These are phyloP conservation scores for Backusella liffmaniae DNA, from an alignment of 192 early-diverging fungal species.

Conservation along the genomic window DNA sequence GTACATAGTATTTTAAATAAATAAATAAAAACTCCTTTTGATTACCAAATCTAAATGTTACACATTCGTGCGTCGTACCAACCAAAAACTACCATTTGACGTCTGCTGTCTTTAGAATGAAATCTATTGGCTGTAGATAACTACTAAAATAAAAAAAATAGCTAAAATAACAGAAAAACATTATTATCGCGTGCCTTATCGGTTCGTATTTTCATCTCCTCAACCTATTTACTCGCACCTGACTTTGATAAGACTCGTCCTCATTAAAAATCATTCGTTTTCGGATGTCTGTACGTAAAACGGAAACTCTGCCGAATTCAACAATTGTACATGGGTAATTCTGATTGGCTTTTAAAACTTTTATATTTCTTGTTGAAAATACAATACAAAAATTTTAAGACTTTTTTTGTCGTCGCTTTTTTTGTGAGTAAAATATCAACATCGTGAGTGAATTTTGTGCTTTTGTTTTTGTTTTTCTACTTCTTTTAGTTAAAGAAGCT, in stretches of 20 bases:
- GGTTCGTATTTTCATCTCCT: neutral
- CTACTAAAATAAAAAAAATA: neutral
- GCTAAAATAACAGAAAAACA: neutral
- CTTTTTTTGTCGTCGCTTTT: neutral
- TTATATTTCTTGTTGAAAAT: neutral
- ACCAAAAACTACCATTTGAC: slow-evolving; percentile 6
- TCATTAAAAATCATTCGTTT: neutral
- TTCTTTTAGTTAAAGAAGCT: neutral
- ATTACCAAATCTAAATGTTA: neutral
- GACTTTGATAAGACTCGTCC: neutral
- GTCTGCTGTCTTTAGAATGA: neutral
- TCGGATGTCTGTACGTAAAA: neutral
- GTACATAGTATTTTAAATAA: slow-evolving; percentile 6
- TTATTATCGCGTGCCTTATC: neutral
- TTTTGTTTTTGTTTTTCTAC: neutral
- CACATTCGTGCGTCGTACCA: neutral
- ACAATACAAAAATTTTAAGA: neutral
- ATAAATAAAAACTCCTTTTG: slow-evolving; percentile 9
- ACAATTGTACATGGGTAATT: slow-evolving; percentile 5
- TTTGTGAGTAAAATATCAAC: too few species aligned
- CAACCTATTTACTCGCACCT: neutral
- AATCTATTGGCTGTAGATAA: slow-evolving; percentile 11
- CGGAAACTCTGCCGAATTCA: slow-evolving; percentile 3
- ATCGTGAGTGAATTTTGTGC: neutral
- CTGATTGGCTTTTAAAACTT: neutral